These are phyloP conservation scores for Pelargonium cotyledonis DNA, from an alignment of 441 rosid species.

Conservation along the genomic window DNA sequence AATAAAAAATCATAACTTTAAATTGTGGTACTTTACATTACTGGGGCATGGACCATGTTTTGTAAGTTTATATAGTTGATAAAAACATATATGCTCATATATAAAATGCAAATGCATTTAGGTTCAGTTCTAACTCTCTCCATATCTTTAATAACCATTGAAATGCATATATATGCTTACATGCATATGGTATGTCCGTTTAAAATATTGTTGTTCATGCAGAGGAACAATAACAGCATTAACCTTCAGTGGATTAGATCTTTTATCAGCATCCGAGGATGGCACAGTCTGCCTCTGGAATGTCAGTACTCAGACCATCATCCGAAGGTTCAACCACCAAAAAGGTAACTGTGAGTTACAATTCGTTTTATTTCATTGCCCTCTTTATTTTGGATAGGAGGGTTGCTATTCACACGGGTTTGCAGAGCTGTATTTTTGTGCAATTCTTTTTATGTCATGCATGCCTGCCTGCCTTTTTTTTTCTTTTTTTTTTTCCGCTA, in stretches of 20 bases:
- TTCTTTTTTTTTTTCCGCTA: not conserved
- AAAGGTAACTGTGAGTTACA: conserved; percentile 30
- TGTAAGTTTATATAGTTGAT: not conserved
- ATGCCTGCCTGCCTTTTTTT: not conserved
- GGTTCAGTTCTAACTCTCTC: not conserved
- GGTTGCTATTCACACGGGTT: not conserved
- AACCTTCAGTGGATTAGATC: conserved; percentile 28
- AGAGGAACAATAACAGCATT: conserved; percentile 45
- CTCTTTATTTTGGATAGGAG: conserved; percentile 1
- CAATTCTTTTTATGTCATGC: not conserved
- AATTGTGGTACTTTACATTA: not conserved
- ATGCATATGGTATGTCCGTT: conserved; percentile 5
- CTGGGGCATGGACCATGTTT: not conserved
- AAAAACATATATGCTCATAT: not conserved
- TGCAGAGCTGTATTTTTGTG: not conserved
- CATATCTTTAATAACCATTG: not conserved
- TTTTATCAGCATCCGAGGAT: conserved; percentile 51
- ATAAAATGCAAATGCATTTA: not conserved
- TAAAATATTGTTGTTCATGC: conserved; percentile 8
- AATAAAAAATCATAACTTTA: not conserved
- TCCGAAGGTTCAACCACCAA: conserved; percentile 31
- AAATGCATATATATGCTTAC: not conserved
- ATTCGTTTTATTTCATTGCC: not conserved
- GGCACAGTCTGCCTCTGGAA: conserved; percentile 49
- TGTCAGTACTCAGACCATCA: conserved; percentile 17